Evolutionary conservation across 1,284 basidiomycete species (phyloP).

Genomic region (Ganoderma resinaceum): DNA sequence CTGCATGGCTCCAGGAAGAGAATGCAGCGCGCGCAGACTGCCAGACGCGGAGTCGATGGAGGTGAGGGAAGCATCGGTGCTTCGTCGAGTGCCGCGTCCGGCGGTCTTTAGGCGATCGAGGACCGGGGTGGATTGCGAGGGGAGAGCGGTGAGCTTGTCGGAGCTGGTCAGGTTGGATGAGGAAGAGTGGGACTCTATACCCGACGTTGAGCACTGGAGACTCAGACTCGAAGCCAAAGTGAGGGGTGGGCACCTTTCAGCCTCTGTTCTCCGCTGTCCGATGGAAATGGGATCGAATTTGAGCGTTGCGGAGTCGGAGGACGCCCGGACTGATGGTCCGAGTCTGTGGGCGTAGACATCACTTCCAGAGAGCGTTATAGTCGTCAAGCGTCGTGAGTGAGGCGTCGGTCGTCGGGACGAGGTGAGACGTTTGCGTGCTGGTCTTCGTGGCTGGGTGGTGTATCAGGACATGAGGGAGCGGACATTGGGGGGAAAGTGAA

Average conservation of each 20-base stretch:
- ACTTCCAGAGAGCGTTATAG: background rate
- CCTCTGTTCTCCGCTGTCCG: constrained; percentile 7
- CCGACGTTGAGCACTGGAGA: background rate
- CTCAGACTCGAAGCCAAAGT: background rate
- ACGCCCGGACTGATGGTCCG: background rate
- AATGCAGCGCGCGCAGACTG: constrained; percentile 28
- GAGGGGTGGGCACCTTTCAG: constrained; percentile 19
- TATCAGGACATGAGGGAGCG: constrained; percentile 1
- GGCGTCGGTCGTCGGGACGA: background rate
- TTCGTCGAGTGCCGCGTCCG: constrained; percentile 34
- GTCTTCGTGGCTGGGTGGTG: constrained; percentile 5
- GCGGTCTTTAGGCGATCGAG: constrained; percentile 37
- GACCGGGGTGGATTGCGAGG: constrained; percentile 40
- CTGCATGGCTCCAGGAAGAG: constrained; percentile 26
- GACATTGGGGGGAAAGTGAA: background rate
- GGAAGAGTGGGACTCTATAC: constrained; percentile 37
- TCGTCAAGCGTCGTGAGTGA: background rate
- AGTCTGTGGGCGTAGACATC: constrained; percentile 17
- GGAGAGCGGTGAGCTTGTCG: constrained; percentile 49
- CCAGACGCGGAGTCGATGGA: constrained; percentile 36
- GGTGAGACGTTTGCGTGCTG: background rate
- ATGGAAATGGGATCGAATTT: constrained; percentile 28
- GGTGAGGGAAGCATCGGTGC: constrained; percentile 37
- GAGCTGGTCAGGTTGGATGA: constrained; percentile 45
- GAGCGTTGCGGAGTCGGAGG: constrained; percentile 19